Evolutionary conservation across 176 grass and related monocot species (phyloP).

Genomic region (Themeda triandra): DNA sequence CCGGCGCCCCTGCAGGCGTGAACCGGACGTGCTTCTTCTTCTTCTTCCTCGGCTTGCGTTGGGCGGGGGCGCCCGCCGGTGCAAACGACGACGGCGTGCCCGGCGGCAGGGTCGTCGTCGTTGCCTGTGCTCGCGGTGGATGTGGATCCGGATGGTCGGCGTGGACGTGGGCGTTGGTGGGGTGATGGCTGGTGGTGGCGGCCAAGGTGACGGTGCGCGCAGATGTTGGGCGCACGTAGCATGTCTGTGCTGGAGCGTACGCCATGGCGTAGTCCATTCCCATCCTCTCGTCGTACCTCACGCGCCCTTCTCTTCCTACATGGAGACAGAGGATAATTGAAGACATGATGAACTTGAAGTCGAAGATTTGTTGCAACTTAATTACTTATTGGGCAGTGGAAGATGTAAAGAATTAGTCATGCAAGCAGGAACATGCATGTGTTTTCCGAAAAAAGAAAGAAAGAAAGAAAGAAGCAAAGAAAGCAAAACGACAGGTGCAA

Average conservation of each 20-base stretch:
- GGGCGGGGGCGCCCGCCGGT: neutral
- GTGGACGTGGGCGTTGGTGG: neutral
- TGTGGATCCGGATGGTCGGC: neutral
- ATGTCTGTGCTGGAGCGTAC: constrained; percentile 28
- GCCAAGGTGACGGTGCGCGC: neutral
- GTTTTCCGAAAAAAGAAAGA: no score
- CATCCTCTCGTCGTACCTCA: constrained; percentile 15
- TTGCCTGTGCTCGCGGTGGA: neutral
- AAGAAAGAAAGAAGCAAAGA: no score
- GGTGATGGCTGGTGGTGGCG: neutral
- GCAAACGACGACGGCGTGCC: neutral
- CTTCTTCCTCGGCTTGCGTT: constrained; percentile 1
- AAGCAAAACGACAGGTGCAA: no score
- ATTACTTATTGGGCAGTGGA: no score
- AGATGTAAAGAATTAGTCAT: neutral
- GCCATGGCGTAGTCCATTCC: constrained; percentile 30
- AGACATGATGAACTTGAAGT: neutral
- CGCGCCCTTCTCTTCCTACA: neutral
- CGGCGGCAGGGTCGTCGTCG: neutral
- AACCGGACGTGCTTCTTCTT: neutral
- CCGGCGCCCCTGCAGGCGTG: neutral
- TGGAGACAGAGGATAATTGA: neutral
- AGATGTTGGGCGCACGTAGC: constrained; percentile 14
- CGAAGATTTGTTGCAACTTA: neutral
- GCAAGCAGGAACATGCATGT: neutral